Conservation (phyloP, 306 rosid genomes). For the Gastrolobium villosum region DNA sequence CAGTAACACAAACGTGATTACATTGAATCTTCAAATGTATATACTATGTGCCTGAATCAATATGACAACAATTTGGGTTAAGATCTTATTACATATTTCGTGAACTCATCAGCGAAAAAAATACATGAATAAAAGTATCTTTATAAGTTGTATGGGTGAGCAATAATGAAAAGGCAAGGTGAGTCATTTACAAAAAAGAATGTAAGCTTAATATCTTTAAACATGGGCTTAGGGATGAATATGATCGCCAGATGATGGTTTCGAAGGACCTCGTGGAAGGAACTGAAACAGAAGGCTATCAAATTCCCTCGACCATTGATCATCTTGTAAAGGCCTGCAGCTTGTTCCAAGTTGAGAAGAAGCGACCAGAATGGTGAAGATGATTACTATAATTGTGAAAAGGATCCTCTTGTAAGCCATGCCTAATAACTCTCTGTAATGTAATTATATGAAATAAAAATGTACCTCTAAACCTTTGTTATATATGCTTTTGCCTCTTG, state of each 20-base stretch:
- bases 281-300: slow-evolving; percentile 52
- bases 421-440: neutral
- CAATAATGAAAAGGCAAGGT: neutral
- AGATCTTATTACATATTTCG: neutral
- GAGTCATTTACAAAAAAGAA: slow-evolving; percentile 7
- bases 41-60: neutral
- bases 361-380: slow-evolving; percentile 43
- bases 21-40: too few relatives aligned
- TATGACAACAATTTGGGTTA: neutral
- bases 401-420: slow-evolving; percentile 42
- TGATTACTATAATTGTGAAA: slow-evolving; percentile 45
- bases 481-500: neutral
- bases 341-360: slow-evolving; percentile 51
- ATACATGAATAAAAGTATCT: slow-evolving; percentile 27
- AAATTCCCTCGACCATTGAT: slow-evolving; percentile 50
- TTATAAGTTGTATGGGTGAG: neutral
- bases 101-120: neutral
- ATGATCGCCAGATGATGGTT: slow-evolving; percentile 48
- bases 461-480: neutral
- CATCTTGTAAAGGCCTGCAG: slow-evolving; percentile 57
- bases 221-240: slow-evolving; percentile 5
- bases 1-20: too few relatives aligned
- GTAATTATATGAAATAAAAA: neutral
- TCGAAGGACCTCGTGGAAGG: slow-evolving; percentile 52
- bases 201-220: neutral